Percentiles rank a stretch among this genome's conserved stretches.
These are phyloP conservation scores for Trichoderma polysporum DNA, from an alignment of 2,329 filamentous ascomycete genomes.

Conservation along the genomic window DNA sequence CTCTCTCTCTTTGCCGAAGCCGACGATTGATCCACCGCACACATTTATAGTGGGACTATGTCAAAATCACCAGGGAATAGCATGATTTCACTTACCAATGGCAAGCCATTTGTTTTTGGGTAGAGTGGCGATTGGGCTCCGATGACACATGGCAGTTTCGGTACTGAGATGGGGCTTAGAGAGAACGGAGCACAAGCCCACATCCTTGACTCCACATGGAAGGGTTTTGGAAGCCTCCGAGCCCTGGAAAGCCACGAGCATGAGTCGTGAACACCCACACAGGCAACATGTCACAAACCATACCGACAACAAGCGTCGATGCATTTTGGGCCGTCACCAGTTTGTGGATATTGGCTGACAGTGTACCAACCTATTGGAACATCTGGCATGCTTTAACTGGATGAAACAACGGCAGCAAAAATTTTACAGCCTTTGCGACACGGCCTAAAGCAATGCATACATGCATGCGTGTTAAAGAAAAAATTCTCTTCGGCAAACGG, in stretches of 20 bases:
- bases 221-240: conserved; percentile 19
- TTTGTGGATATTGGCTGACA: background rate
- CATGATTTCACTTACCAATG: background rate
- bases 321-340: background rate
- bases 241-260: conserved; percentile 12
- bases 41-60: background rate
- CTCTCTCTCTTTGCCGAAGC: background rate
- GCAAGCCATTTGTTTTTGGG: background rate
- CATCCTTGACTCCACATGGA: conserved; percentile 20
- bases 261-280: conserved; percentile 12
- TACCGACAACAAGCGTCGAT: background rate
- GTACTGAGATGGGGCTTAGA: conserved; percentile 4
- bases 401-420: background rate
- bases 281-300: conserved; percentile 1
- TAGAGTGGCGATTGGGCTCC: conserved; percentile 10
- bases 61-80: background rate
- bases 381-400: conserved; percentile 18
- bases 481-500: background rate
- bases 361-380: background rate
- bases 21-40: background rate
- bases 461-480: too few species aligned
- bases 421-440: conserved; percentile 1
- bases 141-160: conserved; percentile 13
- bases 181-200: background rate
- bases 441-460: conserved; percentile 14